Percentiles rank a stretch among this genome's conserved stretches.
These are phyloP conservation scores for Sporisorium exsertum DNA, from an alignment of 1,284 basidiomycete genomes.

Conservation along the genomic window DNA sequence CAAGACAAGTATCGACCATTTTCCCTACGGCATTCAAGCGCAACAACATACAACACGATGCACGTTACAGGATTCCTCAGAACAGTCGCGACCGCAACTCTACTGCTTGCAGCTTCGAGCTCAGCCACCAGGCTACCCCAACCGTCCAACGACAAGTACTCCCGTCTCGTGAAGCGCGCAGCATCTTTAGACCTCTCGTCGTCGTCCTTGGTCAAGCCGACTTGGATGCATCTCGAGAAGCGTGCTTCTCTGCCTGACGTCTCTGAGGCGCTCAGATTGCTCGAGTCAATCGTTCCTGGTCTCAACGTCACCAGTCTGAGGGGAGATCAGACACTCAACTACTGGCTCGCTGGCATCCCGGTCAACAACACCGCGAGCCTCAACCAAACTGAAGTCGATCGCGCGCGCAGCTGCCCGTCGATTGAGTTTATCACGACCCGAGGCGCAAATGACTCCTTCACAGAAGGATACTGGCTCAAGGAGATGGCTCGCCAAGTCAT, in stretches of 20 bases:
- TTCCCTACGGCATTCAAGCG: neutral
- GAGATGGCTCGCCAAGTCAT: constrained; percentile 36
- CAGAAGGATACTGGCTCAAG: constrained; percentile 29
- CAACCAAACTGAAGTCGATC: constrained; percentile 24
- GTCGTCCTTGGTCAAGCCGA: constrained; percentile 15
- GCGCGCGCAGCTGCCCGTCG: constrained; percentile 20
- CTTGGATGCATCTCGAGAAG: constrained; percentile 28
- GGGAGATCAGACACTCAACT: constrained; percentile 13
- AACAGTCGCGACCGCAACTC: constrained; percentile 3
- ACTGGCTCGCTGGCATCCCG: constrained; percentile 19
- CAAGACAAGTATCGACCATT: neutral
- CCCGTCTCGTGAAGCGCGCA: constrained; percentile 4
- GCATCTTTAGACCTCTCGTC: constrained; percentile 17
- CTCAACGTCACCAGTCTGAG: constrained; percentile 18
- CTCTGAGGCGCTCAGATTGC: constrained; percentile 9
- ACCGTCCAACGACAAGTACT: constrained; percentile 19
- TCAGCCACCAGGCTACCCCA: constrained; percentile 12
- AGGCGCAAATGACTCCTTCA: constrained; percentile 32
- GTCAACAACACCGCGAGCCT: constrained; percentile 38
- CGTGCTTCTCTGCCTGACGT: constrained; percentile 12
- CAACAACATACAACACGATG: constrained; percentile 5
- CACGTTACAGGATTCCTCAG: constrained; percentile 18
- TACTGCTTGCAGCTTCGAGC: constrained; percentile 9
- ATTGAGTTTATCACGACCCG: constrained; percentile 39
- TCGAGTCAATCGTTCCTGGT: constrained; percentile 29